Percentiles rank a stretch among this genome's conserved stretches.
These are phyloP conservation scores for Neurospora terricola DNA, from an alignment of 495 filamentous ascomycete genomes.

Conservation along the genomic window DNA sequence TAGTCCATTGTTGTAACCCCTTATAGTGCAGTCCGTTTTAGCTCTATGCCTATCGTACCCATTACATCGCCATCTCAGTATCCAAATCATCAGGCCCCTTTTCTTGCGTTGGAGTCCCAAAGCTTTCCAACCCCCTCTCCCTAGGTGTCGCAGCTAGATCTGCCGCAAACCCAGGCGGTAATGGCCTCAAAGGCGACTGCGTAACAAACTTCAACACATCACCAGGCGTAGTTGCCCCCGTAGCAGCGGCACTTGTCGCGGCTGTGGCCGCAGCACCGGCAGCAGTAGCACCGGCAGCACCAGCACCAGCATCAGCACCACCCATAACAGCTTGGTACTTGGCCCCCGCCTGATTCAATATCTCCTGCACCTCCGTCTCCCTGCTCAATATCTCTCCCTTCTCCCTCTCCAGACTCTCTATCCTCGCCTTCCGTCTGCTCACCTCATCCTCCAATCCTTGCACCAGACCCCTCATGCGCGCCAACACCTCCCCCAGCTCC, in stretches of 20 bases:
- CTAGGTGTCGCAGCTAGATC: constrained; percentile 18
- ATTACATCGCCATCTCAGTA: constrained; percentile 3
- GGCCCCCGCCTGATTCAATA: constrained; percentile 74
- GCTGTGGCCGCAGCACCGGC: constrained; percentile 10
- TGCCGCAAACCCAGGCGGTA: constrained; percentile 18
- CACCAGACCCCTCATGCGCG: constrained; percentile 31
- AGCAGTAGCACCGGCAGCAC: constrained; percentile 6
- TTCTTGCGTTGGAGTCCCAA: constrained; percentile 48
- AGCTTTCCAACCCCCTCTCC: constrained; percentile 50
- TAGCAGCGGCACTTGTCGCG: constrained; percentile 21
- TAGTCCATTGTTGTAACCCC: neutral
- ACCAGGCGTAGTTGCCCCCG: constrained; percentile 3
- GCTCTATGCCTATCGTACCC: neutral
- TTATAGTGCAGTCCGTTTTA: neutral
- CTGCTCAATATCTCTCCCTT: constrained; percentile 53
- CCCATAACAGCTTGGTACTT: constrained; percentile 47
- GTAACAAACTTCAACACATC: constrained; percentile 14
- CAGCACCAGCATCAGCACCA: constrained; percentile 15
- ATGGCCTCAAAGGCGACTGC: constrained; percentile 21
- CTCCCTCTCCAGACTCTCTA: constrained; percentile 27
- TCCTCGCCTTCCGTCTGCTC: constrained; percentile 14
- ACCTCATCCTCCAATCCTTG: constrained; percentile 27
- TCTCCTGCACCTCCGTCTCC: constrained; percentile 70
- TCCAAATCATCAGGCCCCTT: constrained; percentile 22
- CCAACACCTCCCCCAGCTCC: constrained; percentile 40